Conservation (phyloP, 2,329 filamentous ascomycete genomes). For the Beauveria australis region DNA sequence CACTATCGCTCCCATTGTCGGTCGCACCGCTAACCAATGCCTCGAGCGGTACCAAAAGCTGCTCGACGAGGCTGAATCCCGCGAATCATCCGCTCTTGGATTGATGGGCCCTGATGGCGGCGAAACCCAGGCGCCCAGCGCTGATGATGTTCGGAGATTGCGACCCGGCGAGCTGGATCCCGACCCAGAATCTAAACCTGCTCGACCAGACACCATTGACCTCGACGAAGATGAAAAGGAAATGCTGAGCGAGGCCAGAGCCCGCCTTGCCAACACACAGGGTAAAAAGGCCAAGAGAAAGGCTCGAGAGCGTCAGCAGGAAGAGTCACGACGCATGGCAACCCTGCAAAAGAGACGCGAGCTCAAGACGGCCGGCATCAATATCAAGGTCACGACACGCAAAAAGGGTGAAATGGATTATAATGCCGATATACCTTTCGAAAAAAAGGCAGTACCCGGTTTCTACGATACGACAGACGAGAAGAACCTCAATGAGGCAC, state of each 20-base stretch:
- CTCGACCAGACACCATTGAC: slow-evolving; percentile 92
- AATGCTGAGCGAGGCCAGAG: slow-evolving; percentile 96
- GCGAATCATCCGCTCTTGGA: slow-evolving; percentile 75
- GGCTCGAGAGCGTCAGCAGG: slow-evolving; percentile 87
- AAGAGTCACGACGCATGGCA: slow-evolving; percentile 85
- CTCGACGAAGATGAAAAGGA: slow-evolving; percentile 99
- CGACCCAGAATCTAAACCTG: slow-evolving; percentile 95
- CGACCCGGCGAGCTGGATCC: slow-evolving; percentile 91
- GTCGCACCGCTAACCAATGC: slow-evolving; percentile 92
- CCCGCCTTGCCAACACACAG: slow-evolving; percentile 92
- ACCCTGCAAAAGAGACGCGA: slow-evolving; percentile 91
- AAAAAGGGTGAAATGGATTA: slow-evolving; percentile 99
- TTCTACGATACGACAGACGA: slow-evolving; percentile 94
- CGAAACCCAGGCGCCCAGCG: slow-evolving; percentile 79
- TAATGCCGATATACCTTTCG: slow-evolving; percentile 97
- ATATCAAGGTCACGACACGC: slow-evolving; percentile 85
- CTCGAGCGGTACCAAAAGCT: slow-evolving; percentile 95
- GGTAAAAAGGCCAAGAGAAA: slow-evolving; percentile 99
- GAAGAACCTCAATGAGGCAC: slow-evolving; percentile 67
- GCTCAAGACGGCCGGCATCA: slow-evolving; percentile 95
- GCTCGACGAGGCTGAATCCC: slow-evolving; percentile 87
- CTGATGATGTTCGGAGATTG: slow-evolving; percentile 82
- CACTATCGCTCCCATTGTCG: slow-evolving; percentile 94
- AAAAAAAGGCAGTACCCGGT: slow-evolving; percentile 78
- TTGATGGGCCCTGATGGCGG: slow-evolving; percentile 79